Percentiles rank a stretch among this genome's conserved stretches.
phyloP scores from a whole-genome alignment of 345 rosid species.

The Lumnitzera racemosa region DNA sequence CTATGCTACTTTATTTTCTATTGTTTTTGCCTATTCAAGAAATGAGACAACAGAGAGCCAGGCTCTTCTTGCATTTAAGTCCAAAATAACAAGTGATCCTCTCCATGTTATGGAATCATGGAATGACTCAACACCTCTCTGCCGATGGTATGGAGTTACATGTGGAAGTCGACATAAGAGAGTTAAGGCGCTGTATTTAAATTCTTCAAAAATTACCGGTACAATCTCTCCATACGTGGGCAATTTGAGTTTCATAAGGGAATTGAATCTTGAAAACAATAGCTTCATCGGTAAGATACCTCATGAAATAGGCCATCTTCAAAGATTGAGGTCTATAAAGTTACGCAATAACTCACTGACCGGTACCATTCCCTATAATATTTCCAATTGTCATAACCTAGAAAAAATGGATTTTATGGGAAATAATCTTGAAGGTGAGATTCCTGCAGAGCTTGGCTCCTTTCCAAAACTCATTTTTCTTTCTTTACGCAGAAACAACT shows the following conservation, averaged over 20 bases:
- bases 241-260: conserved; percentile 16
- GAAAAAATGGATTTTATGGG: conserved; percentile 1
- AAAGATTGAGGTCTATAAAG: not conserved
- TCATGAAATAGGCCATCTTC: not conserved
- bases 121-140: too few relatives aligned
- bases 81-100: conserved; percentile 5
- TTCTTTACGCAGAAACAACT: not conserved
- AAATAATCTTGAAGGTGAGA: conserved; percentile 12
- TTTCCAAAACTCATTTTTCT: not conserved
- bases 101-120: too few relatives aligned
- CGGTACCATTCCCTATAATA: conserved; percentile 15
- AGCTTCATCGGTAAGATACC: not conserved
- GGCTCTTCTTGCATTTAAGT: too few relatives aligned
- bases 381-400: conserved; percentile 5
- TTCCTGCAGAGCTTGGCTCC: conserved; percentile 3
- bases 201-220: not conserved
- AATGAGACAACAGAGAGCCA: too few relatives aligned
- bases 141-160: too few relatives aligned
- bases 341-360: conserved; percentile 1
- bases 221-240: conserved; percentile 15
- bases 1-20: too few relatives aligned
- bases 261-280: conserved; percentile 7
- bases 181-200: too few relatives aligned
- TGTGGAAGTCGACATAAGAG: too few relatives aligned
- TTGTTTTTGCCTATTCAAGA: too few relatives aligned